A percentile compares a stretch with the other conserved stretches of the same genome.
These are phyloP conservation scores for Paecilomyces sp. DNA, from an alignment of 2,329 filamentous ascomycete species.

Conservation along the genomic window DNA sequence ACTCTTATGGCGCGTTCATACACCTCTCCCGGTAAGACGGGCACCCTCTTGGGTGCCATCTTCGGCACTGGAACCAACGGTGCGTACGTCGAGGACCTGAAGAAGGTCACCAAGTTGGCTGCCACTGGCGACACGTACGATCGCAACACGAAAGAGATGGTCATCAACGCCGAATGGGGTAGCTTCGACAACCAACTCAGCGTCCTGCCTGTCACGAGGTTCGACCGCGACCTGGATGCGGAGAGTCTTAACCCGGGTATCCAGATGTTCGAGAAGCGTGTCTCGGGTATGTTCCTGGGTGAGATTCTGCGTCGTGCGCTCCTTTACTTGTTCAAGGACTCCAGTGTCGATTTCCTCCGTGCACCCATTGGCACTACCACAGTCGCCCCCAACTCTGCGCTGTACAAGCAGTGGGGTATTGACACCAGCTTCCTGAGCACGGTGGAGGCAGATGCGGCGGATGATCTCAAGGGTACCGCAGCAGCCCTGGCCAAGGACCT, in stretches of 20 bases:
- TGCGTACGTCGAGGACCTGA: constrained; percentile 88
- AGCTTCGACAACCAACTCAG: constrained; percentile 93
- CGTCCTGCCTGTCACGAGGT: constrained; percentile 77
- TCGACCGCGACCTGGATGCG: constrained; percentile 70
- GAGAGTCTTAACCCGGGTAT: constrained; percentile 85
- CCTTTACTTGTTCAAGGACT: constrained; percentile 63
- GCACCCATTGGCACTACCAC: constrained; percentile 62
- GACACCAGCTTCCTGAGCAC: constrained; percentile 87
- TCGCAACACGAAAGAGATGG: constrained; percentile 80
- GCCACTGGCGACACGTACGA: constrained; percentile 57
- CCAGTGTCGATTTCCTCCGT: constrained; percentile 63
- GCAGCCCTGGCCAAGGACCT: constrained; percentile 71
- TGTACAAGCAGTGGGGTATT: constrained; percentile 79
- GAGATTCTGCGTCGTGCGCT: constrained; percentile 81
- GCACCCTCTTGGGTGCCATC: constrained; percentile 87
- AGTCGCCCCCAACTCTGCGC: constrained; percentile 56
- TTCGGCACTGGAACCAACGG: constrained; percentile 98
- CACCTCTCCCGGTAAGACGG: constrained; percentile 78
- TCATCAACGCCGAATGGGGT: constrained; percentile 97
- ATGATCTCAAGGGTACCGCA: constrained; percentile 64
- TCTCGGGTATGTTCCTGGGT: constrained; percentile 96
- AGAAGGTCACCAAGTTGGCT: constrained; percentile 71
- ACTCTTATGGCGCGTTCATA: constrained; percentile 98
- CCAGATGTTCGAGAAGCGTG: constrained; percentile 98
- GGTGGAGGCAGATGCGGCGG: constrained; percentile 71